Percentiles rank a stretch among this genome's conserved stretches.
These are phyloP conservation scores for Cairneyella variabilis DNA, from an alignment of 495 filamentous ascomycete genomes.

Conservation along the genomic window DNA sequence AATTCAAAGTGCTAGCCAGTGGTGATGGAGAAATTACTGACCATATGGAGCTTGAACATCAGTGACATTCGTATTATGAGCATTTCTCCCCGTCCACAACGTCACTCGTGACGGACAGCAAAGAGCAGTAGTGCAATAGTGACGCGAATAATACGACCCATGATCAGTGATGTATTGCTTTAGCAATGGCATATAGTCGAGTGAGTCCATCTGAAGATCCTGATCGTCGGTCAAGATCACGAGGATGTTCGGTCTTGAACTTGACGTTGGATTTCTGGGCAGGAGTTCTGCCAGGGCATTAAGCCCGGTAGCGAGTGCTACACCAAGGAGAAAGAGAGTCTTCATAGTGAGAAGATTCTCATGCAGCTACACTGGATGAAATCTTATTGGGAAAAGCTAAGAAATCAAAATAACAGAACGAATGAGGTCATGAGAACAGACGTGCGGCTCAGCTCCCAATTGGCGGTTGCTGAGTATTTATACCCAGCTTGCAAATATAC, in stretches of 20 bases:
- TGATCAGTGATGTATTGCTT: constrained; percentile 42
- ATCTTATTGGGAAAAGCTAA: no score
- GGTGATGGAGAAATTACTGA: constrained; percentile 19
- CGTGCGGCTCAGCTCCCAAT: no score
- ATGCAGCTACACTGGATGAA: no score
- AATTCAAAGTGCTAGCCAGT: background rate
- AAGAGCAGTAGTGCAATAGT: constrained; percentile 55
- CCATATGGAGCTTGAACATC: constrained; percentile 59
- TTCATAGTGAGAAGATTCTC: no score
- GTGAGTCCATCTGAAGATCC: constrained; percentile 49
- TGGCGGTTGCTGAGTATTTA: no score
- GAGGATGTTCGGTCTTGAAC: constrained; percentile 47
- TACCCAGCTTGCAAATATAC: no score
- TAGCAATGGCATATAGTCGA: constrained; percentile 51
- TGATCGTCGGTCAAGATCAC: constrained; percentile 62
- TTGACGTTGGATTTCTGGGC: no score
- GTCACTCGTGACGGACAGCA: constrained; percentile 61
- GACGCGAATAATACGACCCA: constrained; percentile 48
- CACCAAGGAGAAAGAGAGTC: no score
- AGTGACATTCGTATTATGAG: constrained; percentile 71
- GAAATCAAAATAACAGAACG: no score
- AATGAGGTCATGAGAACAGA: no score
- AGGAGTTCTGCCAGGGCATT: no score
- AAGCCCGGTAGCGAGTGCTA: no score
- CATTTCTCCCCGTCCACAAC: constrained; percentile 58